phyloP scores from a whole-genome alignment of 139 green algal species.

The Tetraselmis striata region DNA sequence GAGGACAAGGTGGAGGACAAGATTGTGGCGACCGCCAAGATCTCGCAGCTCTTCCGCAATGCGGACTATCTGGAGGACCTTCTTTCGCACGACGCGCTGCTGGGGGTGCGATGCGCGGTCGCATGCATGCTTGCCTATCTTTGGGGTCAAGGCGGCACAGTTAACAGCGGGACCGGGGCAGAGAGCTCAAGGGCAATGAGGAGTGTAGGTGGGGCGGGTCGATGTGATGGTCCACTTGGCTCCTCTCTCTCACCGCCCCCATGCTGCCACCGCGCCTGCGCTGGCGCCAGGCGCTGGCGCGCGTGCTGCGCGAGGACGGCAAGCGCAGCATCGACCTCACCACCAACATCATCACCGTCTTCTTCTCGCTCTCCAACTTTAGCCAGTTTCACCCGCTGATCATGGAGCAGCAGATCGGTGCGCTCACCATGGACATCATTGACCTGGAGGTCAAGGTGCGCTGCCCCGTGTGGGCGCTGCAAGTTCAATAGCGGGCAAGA shows the following conservation, averaged over 20 bases:
- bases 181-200: too few species aligned
- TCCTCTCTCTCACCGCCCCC: neutral
- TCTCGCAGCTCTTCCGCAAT: conserved; percentile 57
- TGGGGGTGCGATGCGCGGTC: conserved; percentile 22
- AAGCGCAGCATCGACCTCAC: conserved; percentile 66
- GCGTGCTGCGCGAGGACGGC: conserved; percentile 75
- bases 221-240: too few species aligned
- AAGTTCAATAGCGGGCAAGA: too few species aligned
- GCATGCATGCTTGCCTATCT: too few species aligned
- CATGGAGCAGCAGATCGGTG: conserved; percentile 67
- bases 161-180: too few species aligned
- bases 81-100: conserved; percentile 56
- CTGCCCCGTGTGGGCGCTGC: too few species aligned
- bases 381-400: conserved; percentile 62
- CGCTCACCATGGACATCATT: conserved; percentile 69
- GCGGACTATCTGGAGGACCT: conserved; percentile 52
- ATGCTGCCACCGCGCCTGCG: neutral
- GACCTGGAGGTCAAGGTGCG: conserved; percentile 58
- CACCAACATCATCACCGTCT: conserved; percentile 61
- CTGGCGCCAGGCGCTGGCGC: conserved; percentile 43
- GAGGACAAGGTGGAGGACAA: conserved; percentile 64
- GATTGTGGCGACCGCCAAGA: conserved; percentile 46
- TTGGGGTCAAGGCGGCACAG: too few species aligned
- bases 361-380: conserved; percentile 73
- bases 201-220: too few species aligned